phyloP scores from a whole-genome alignment of 352 stramenopile species.

The Phytophthora uliginosa region DNA sequence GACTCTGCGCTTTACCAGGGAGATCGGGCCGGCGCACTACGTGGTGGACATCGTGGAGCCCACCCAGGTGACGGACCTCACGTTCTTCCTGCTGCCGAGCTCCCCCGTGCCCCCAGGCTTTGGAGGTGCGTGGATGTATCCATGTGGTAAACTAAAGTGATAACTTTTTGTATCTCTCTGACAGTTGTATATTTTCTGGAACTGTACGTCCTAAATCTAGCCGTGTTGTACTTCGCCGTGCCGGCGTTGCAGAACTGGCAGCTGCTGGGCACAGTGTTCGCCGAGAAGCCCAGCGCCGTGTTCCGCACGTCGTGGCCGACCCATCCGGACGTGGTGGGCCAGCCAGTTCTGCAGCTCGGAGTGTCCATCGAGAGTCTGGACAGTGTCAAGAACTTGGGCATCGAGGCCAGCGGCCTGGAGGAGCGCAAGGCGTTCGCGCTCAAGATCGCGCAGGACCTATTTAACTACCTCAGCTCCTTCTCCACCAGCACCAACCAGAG shows the following conservation, averaged over 20 bases:
- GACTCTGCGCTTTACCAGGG: constrained; percentile 26
- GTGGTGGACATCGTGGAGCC: constrained; percentile 72
- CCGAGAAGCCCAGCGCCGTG: constrained; percentile 75
- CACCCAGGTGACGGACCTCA: constrained; percentile 69
- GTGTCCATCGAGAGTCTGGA: constrained; percentile 81
- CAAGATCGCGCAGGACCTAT: constrained; percentile 94
- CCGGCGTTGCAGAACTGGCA: constrained; percentile 79
- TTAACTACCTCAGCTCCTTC: constrained; percentile 94
- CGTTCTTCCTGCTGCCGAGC: constrained; percentile 77
- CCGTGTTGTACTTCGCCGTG: constrained; percentile 79
- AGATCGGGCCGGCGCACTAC: constrained; percentile 72
- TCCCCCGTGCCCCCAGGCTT: constrained; percentile 70
- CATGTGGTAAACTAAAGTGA: constrained; percentile 18
- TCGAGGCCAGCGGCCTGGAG: constrained; percentile 66
- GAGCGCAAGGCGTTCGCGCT: constrained; percentile 88
- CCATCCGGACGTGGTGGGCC: constrained; percentile 65
- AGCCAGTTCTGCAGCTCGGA: constrained; percentile 71
- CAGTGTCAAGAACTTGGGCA: constrained; percentile 82
- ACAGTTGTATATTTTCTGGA: constrained; percentile 1
- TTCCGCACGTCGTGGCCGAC: constrained; percentile 76
- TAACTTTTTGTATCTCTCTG: neutral
- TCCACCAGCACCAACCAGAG: constrained; percentile 72
- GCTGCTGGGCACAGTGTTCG: constrained; percentile 76
- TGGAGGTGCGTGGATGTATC: constrained; percentile 40
- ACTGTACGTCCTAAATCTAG: constrained; percentile 26